phyloP scores from a whole-genome alignment of 768 basidiomycete species.

The Pleurotus citrinopileatus region DNA sequence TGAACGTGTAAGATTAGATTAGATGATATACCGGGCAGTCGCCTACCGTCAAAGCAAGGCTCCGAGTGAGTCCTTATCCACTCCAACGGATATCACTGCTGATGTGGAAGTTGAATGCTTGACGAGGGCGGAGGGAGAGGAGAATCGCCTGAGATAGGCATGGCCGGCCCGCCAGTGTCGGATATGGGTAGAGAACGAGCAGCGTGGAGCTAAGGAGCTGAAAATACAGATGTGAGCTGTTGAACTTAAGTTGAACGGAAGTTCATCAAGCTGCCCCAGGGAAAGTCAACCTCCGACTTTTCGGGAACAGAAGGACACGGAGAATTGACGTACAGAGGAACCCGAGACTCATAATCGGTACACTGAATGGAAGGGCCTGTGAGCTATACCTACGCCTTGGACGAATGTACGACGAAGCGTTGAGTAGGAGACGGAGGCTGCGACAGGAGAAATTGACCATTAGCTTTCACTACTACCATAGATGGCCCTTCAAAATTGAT shows the following conservation, averaged over 20 bases:
- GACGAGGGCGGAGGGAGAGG: not conserved
- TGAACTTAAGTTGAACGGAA: not conserved
- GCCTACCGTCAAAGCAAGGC: too few species aligned
- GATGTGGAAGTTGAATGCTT: not conserved
- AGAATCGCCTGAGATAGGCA: not conserved
- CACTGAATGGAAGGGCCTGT: not conserved
- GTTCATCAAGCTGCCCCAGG: too few species aligned
- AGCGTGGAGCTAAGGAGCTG: slow-evolving; percentile 4
- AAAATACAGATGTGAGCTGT: not conserved
- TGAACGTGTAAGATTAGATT: not conserved
- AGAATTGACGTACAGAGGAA: not conserved
- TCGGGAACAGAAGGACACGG: not conserved
- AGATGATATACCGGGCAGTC: too few species aligned
- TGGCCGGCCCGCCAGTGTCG: not conserved
- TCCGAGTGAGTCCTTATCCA: too few species aligned
- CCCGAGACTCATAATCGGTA: not conserved
- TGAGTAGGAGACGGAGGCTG: not conserved
- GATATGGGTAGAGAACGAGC: not conserved
- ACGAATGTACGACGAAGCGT: too few species aligned
- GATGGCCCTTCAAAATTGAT: too few species aligned
- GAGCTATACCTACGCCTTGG: too few species aligned
- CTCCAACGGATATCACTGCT: too few species aligned
- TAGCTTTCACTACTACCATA: too few species aligned
- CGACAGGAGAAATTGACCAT: not conserved
- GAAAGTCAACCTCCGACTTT: not conserved